These are phyloP conservation scores for Sindora glabra DNA, from an alignment of 306 rosid species.

Conservation along the genomic window DNA sequence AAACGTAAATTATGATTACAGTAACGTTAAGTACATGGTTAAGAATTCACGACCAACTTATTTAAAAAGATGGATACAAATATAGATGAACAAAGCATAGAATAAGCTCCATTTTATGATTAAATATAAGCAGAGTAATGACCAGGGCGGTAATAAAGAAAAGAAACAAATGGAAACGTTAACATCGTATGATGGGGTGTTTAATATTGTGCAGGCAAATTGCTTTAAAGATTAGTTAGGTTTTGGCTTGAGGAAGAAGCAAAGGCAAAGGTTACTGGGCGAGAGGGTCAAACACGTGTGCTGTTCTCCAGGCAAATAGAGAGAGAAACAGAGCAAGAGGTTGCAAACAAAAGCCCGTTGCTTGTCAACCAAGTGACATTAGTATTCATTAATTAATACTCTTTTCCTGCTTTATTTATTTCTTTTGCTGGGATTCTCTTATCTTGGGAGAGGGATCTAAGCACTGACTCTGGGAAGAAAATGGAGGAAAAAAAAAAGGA, in stretches of 20 bases:
- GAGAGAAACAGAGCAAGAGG: not conserved
- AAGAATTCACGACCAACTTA: no score
- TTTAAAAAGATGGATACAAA: no score
- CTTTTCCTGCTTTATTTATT: not conserved
- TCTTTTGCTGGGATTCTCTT: not conserved
- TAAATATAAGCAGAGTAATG: not conserved
- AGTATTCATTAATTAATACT: not conserved
- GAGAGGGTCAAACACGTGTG: constrained; percentile 26
- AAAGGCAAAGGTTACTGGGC: constrained; percentile 21
- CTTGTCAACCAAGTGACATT: constrained; percentile 43
- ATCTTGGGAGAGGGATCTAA: no score
- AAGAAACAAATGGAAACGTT: not conserved
- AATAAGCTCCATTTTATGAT: no score
- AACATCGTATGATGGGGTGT: constrained; percentile 10
- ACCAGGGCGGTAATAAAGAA: not conserved
- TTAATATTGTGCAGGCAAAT: not conserved
- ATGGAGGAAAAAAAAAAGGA: no score
- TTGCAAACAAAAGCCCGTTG: constrained; percentile 10
- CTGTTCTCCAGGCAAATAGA: constrained; percentile 1
- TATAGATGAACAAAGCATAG: no score
- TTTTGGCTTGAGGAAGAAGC: constrained; percentile 45
- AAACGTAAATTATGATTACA: no score
- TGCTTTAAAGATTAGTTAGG: constrained; percentile 26
- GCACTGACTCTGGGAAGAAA: no score
- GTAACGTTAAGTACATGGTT: no score